Base-by-base conservation (phyloP, 2,329 filamentous ascomycete species). In the Ascochyta rabiei region DNA sequence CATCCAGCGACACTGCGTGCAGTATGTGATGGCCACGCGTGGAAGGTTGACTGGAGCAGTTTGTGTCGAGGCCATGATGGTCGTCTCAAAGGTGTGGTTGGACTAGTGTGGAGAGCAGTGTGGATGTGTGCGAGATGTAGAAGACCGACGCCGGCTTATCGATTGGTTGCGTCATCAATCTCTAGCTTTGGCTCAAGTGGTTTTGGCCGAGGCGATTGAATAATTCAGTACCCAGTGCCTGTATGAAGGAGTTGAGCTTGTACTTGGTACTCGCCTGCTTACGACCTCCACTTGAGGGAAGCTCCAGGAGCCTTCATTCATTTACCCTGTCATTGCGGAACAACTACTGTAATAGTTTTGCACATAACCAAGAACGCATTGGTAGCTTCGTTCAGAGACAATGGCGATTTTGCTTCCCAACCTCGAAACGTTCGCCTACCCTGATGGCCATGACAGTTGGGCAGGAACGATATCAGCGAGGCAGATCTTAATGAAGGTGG, bases 1-100 rank as follows among this genome's bases (percentile, higher is more conserved):
- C 84, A 95, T 90, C 91, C 92, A 96, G 78, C 90, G 90, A 77
- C 92, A 97, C 77, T 96, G 91, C 0, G 91, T 96, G 79, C 93
- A 97, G 78, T 90, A 97, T 63, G 89, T 86, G 69, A 97, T 96
- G n/a, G 88, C 87, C 48, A 97, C 82, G 40, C 91, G 86, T 3
- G 92, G 92, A 10, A 90, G 78, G 8, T 66, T 47, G 2, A 73
- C 63, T 15, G 70, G 64, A 0, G 67, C 62, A 8, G 48, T 45
- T 55, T 67, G 61, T 49, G 49, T 60, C 15, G 68, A 67, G 19
- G 68, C 48, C 68, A 71, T 73, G 31, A 18, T 56, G n/a, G 33
- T 43, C 18, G 26, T 54, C n/a, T 16, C 6, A 34, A 7, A 6
- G n/a, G 8, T 38, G 21, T 35, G 26, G n/a, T 10, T 16, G 23